phyloP scores from a whole-genome alignment of 2,329 filamentous ascomycete genomes.

The Epichloe festucae region DNA sequence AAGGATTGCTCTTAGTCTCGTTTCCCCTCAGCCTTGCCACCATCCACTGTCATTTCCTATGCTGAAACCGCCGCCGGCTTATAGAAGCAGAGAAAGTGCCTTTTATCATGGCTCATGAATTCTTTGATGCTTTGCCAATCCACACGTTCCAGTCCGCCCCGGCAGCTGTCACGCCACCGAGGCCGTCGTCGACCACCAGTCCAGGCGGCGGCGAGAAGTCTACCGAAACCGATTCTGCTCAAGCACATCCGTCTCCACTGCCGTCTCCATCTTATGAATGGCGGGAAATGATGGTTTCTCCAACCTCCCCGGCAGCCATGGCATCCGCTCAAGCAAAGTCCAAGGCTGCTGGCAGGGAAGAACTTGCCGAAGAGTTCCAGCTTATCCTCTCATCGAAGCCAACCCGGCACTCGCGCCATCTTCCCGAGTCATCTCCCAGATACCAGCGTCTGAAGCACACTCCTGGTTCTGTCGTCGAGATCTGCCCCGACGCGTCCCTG shows the following conservation, averaged over 20 bases:
- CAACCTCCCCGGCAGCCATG: conserved; percentile 43
- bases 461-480: conserved; percentile 64
- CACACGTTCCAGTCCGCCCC: conserved; percentile 77
- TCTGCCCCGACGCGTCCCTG: conserved; percentile 75
- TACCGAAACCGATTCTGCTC: neutral
- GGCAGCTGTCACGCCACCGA: conserved; percentile 12
- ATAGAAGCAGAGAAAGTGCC: conserved; percentile 58
- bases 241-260: neutral
- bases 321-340: conserved; percentile 42
- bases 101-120: conserved; percentile 94
- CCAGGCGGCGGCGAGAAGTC: neutral
- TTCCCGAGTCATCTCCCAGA: conserved; percentile 69
- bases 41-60: neutral
- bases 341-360: conserved; percentile 28
- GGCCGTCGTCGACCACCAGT: conserved; percentile 12
- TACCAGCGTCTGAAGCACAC: conserved; percentile 62
- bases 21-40: neutral
- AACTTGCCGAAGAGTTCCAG: conserved; percentile 67
- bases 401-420: conserved; percentile 72
- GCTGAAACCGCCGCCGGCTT: neutral
- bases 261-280: conserved; percentile 39
- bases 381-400: conserved; percentile 61
- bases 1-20: neutral
- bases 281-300: conserved; percentile 70
- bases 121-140: conserved; percentile 95